Base-by-base conservation (phyloP, 805 yeast species). In the Kluyveromyces nonfermentans region DNA sequence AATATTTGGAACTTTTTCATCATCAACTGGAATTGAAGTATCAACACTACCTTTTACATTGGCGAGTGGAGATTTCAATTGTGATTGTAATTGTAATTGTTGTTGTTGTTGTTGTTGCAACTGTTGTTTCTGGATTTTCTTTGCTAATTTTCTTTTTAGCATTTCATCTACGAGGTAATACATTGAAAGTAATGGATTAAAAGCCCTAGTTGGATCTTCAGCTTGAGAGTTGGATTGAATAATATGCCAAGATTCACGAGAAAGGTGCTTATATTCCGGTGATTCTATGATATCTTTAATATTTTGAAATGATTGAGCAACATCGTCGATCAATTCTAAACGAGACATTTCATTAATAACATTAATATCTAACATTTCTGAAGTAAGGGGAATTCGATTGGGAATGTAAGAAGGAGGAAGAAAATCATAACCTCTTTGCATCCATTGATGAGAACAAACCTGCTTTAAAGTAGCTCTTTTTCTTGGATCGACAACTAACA, bases 381-480 rank as follows among this genome's bases (percentile, higher is more conserved):
- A 43, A 1, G 61, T 56, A 31, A 93, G 65, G 2, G 98, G 98
- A 3, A 69, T 63, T 52, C 99, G 73, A 40, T 72, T 73, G 0
- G 97, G 96, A 33, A 93, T 64, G 58, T 80, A 82, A 36, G 79
- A 78, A 9, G 79, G 73, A 1, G 85, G 81, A 0, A 81, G 75
- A 31, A 75, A 75, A 44, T 87, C 96, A 58, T 75, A 88, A 31
- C 96, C 96, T 59, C 80, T 80, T 44, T 73, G 73, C 90, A 93
- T 86, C 98, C 98, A 93, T 1, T 96, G 96, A 56, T 93, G 97
- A 45, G 74, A 72, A 52, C 85, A 72, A 7, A 93, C 85, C 59
- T 88, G 96, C 42, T 72, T 71, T 45, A 93, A 69, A 0, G 82
- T 64, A 1, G 95, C 95, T 58, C 99, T 78, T 48, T 79, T 78